phyloP scores from a whole-genome alignment of 2,329 filamentous ascomycete genomes.

The Clonostachys solani region DNA sequence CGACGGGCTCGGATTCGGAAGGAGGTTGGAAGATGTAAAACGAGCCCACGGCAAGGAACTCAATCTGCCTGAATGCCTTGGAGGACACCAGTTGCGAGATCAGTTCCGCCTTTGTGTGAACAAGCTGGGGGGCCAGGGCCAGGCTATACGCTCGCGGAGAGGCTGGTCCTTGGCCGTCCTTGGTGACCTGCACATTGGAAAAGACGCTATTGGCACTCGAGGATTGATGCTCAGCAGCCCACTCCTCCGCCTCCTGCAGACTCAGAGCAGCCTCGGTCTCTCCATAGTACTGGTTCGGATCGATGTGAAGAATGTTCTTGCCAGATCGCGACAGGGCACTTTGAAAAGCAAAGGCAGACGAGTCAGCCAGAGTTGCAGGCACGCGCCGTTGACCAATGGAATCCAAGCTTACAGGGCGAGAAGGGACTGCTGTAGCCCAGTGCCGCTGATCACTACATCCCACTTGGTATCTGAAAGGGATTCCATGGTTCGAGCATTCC shows the following conservation, averaged over 20 bases:
- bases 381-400: conserved; percentile 21
- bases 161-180: conserved; percentile 38
- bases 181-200: conserved; percentile 22
- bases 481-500: conserved; percentile 53
- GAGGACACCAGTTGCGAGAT: conserved; percentile 83
- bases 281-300: conserved; percentile 85
- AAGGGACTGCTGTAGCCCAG: conserved; percentile 73
- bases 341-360: conserved; percentile 21
- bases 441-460: conserved; percentile 78
- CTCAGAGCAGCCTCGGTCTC: conserved; percentile 81
- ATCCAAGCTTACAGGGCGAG: conserved; percentile 65
- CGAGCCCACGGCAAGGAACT: conserved; percentile 88
- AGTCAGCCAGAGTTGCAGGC: conserved; percentile 13
- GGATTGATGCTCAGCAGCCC: conserved; percentile 46
- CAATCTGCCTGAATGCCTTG: conserved; percentile 80
- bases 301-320: conserved; percentile 88
- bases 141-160: conserved; percentile 76
- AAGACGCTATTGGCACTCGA: conserved; percentile 11
- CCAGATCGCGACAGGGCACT: conserved; percentile 90
- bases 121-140: conserved; percentile 78
- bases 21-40: conserved; percentile 71
- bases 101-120: conserved; percentile 78
- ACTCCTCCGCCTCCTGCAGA: conserved; percentile 74
- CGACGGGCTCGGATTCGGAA: conserved; percentile 16
- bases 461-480: conserved; percentile 68